These are phyloP conservation scores for Diaporthe sp. DNA, from an alignment of 2,329 filamentous ascomycete species.

Conservation along the genomic window DNA sequence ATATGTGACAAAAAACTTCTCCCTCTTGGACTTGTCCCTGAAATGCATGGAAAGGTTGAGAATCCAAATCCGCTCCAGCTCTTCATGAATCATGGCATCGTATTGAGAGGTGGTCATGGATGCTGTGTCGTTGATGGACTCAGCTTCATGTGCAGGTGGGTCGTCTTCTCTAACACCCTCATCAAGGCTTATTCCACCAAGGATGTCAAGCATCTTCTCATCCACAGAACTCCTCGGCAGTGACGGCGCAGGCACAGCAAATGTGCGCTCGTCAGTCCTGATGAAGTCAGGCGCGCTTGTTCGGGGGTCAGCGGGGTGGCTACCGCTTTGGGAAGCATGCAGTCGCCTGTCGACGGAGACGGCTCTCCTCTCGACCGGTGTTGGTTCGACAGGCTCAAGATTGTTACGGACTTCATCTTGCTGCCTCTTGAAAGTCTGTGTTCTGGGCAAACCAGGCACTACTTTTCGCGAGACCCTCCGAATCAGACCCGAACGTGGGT, in stretches of 20 bases:
- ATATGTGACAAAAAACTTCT: slow-evolving; percentile 98
- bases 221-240: slow-evolving; percentile 51
- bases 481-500: slow-evolving; percentile 53
- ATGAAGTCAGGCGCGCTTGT: slow-evolving; percentile 65
- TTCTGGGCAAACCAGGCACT: slow-evolving; percentile 82
- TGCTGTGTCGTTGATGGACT: slow-evolving; percentile 57
- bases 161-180: slow-evolving; percentile 44
- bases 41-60: slow-evolving; percentile 99
- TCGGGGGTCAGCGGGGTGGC: slow-evolving; percentile 57
- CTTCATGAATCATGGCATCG: slow-evolving; percentile 78
- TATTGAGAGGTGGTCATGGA: slow-evolving; percentile 69
- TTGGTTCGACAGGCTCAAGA: slow-evolving; percentile 75
- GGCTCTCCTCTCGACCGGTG: slow-evolving; percentile 78
- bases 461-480: slow-evolving; percentile 70
- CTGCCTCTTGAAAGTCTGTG: slow-evolving; percentile 85
- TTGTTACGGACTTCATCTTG: slow-evolving; percentile 84
- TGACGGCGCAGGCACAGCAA: slow-evolving; percentile 45
- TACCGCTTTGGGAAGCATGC: slow-evolving; percentile 53
- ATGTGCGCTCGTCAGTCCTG: slow-evolving; percentile 48
- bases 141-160: slow-evolving; percentile 47
- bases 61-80: slow-evolving; percentile 93
- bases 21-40: slow-evolving; percentile 89
- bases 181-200: slow-evolving; percentile 41
- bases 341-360: slow-evolving; percentile 73
- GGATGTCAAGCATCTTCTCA: slow-evolving; percentile 50